Evolutionary conservation across 306 rosid genomes (phyloP), one percentile per base, ranked within the genome.

Genomic region (Vachellia collinsii): DNA sequence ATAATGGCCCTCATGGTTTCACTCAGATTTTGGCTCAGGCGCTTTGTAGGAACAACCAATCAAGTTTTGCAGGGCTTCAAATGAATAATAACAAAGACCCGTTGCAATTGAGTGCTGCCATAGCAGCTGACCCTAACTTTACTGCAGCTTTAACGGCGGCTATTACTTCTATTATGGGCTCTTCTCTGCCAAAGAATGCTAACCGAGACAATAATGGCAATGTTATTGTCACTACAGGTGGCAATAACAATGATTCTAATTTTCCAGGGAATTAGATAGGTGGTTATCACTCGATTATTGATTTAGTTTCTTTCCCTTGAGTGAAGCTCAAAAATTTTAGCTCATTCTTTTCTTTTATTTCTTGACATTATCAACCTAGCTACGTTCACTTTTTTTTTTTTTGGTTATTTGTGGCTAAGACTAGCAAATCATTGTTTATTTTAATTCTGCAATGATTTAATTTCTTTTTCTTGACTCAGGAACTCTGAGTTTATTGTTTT

Each of bases 101-200:
- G 76, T 67, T 84, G 11, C 82, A 83, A 64, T 16, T 75, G 14
- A 81, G 79, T 77, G 97, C 91, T 17, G 91, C 95, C 80, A 92
- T 94, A 25, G 86, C 95, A 0, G 77, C 92, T 11, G 90, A 93
- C 56, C 99, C 97, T 0, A 92, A 83, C 74, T 90, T 90, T 83
- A 82, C 94, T 7, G 88, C 94, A 0, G 94, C 94, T n/a, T 58
- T 94, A 58, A 94, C 90, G 0, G 89, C 95, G 0, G 94, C 97
- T 29, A 86, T 91, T 53, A 82, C 91, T 41, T 90, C 97, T 36
- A 76, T 90, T 3, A 86, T 92, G 59, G 87, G 92, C 43, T 86
- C 80, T 59, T 78, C 86, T 72, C 89, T 87, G 11, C 77, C 81
- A 19, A 88, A 74, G 74, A 83, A 76, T 73, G 81, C 74, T 79